Conservation (phyloP, 164 flowering plant genomes). For the Piper longum region DNA sequence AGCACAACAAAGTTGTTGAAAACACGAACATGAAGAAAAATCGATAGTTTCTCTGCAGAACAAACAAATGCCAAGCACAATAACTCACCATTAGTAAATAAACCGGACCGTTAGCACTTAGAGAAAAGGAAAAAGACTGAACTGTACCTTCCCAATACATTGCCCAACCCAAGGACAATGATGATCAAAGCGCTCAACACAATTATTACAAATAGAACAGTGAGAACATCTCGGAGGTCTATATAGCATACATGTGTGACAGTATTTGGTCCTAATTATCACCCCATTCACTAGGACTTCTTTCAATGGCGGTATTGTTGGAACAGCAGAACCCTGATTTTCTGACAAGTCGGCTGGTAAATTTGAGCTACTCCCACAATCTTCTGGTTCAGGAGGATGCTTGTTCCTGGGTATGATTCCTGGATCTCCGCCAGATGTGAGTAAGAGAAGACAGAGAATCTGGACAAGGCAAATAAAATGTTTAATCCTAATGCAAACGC, state of each 20-base stretch:
- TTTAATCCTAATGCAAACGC: background rate
- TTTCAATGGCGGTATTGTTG: conserved; percentile 37
- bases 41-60: conserved; percentile 58
- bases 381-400: conserved; percentile 48
- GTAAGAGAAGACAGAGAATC: conserved; percentile 35
- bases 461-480: conserved; percentile 6
- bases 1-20: conserved; percentile 49
- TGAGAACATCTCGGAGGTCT: conserved; percentile 80
- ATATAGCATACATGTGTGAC: conserved; percentile 71
- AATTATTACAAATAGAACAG: conserved; percentile 66
- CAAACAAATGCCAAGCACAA: background rate
- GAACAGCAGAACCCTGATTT: conserved; percentile 11
- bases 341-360: conserved; percentile 16
- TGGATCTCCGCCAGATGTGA: conserved; percentile 53
- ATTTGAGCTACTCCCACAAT: conserved; percentile 17
- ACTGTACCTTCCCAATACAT: conserved; percentile 54
- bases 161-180: conserved; percentile 91
- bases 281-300: conserved; percentile 51
- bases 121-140: background rate
- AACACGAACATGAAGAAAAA: conserved; percentile 72
- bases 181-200: conserved; percentile 74
- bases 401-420: conserved; percentile 52
- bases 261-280: conserved; percentile 44
- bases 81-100: background rate
- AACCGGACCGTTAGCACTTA: background rate